Evolutionary conservation across 352 stramenopile genomes (phyloP).

Genomic region (Phytophthora hybrid): DNA sequence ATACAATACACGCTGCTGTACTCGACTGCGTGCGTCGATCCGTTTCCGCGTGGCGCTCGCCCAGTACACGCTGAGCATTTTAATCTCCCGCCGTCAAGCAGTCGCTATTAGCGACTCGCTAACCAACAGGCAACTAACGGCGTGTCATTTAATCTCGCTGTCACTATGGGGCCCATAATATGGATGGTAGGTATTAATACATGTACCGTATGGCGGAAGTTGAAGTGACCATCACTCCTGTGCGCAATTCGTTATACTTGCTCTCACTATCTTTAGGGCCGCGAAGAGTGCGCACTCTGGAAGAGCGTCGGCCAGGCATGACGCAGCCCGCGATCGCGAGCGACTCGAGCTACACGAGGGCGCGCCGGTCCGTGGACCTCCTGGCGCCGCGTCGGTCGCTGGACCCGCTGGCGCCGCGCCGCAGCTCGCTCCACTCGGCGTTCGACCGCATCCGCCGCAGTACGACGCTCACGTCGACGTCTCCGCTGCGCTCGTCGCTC

Average conservation of each 20-base stretch:
- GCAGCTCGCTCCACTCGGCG: constrained; percentile 26
- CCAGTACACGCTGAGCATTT: too few relatives aligned
- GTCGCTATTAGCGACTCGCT: too few relatives aligned
- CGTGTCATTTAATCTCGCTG: background rate
- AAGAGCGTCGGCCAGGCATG: background rate
- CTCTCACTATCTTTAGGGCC: constrained; percentile 17
- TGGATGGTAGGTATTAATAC: too few relatives aligned
- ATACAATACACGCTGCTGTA: too few relatives aligned
- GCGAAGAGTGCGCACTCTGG: too few relatives aligned
- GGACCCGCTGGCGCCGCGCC: constrained; percentile 4
- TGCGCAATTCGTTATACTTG: background rate
- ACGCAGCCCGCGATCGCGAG: background rate
- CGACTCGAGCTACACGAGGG: constrained; percentile 18
- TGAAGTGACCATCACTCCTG: constrained; percentile 39
- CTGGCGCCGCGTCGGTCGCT: background rate
- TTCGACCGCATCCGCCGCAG: constrained; percentile 27
- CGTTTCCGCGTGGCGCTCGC: too few relatives aligned
- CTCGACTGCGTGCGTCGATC: too few relatives aligned
- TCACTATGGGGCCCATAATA: too few relatives aligned
- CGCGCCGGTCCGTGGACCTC: constrained; percentile 1
- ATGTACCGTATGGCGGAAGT: constrained; percentile 11
- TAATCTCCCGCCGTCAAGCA: too few relatives aligned
- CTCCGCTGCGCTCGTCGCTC: constrained; percentile 34
- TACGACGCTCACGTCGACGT: constrained; percentile 10
- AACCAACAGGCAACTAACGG: too few relatives aligned